These are phyloP conservation scores for Hanseniaspora uvarum DNA, from an alignment of 1,139 yeast genomes.

Conservation along the genomic window DNA sequence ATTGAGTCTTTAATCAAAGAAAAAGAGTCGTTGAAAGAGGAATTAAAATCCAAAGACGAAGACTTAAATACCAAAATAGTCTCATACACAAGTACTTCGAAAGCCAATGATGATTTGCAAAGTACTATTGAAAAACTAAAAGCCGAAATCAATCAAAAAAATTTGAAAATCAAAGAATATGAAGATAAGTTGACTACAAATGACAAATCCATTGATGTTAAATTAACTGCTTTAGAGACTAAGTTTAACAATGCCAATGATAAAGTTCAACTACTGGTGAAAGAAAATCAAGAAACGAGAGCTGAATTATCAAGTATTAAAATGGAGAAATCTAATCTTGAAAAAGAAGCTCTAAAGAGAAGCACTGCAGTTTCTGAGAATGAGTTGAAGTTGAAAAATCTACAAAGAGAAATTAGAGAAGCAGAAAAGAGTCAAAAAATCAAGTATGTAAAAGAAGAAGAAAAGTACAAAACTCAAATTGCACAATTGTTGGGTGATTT, in stretches of 20 bases:
- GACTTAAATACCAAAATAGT: not conserved
- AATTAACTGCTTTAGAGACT: slow-evolving; percentile 32
- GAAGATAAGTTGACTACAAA: slow-evolving; percentile 30
- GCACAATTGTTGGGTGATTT: slow-evolving; percentile 20
- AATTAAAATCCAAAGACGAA: slow-evolving; percentile 20
- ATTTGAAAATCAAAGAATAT: slow-evolving; percentile 25
- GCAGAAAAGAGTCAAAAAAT: slow-evolving; percentile 23
- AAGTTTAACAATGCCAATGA: slow-evolving; percentile 34
- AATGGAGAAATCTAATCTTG: slow-evolving; percentile 34
- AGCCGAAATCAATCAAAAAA: slow-evolving; percentile 30
- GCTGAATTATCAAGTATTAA: slow-evolving; percentile 34
- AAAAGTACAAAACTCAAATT: slow-evolving; percentile 8
- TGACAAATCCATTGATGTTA: slow-evolving; percentile 33
- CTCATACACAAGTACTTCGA: slow-evolving; percentile 26
- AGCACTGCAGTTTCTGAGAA: slow-evolving; percentile 21
- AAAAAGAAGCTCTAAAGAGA: slow-evolving; percentile 20
- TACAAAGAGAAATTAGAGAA: slow-evolving; percentile 28
- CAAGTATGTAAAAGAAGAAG: slow-evolving; percentile 18
- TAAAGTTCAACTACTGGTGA: slow-evolving; percentile 38
- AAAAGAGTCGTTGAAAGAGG: slow-evolving; percentile 17
- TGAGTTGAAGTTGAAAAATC: slow-evolving; percentile 35
- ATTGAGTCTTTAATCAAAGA: slow-evolving; percentile 10
- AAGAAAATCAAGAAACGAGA: slow-evolving; percentile 41
- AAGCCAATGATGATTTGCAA: slow-evolving; percentile 32
- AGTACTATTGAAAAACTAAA: slow-evolving; percentile 28